These are phyloP conservation scores for Cymbopogon citratus DNA, from an alignment of 176 grass and related monocot species.

Conservation along the genomic window DNA sequence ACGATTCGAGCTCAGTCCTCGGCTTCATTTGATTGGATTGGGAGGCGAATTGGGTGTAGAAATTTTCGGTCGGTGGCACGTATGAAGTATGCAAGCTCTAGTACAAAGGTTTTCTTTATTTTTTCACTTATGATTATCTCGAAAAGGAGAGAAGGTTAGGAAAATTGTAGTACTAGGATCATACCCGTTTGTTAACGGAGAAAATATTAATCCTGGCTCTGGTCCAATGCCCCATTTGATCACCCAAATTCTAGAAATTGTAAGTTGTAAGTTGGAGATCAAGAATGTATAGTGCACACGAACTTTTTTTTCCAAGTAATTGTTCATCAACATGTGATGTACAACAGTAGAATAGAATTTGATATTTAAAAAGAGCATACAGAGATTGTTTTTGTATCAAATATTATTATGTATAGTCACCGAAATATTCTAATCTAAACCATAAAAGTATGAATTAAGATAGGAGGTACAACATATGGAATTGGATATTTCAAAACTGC, in stretches of 20 bases:
- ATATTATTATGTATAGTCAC: no score
- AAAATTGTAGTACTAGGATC: neutral
- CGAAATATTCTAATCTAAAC: no score
- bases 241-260: neutral
- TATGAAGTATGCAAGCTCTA: no score
- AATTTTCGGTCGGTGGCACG: slow-evolving; percentile 1
- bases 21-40: slow-evolving; percentile 18
- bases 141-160: slow-evolving; percentile 20
- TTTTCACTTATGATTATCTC: neutral
- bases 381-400: neutral
- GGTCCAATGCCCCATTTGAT: neutral
- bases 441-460: no score
- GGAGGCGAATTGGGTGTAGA: slow-evolving; percentile 5
- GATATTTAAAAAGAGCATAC: neutral
- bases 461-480: no score
- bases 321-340: neutral
- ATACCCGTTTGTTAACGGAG: neutral
- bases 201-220: neutral
- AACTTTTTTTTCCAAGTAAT: neutral
- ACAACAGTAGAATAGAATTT: neutral
- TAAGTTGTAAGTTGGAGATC: neutral
- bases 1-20: neutral
- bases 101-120: neutral
- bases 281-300: neutral
- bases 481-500: neutral